phyloP scores from a whole-genome alignment of 202 grass and related monocot species.

The Thinopyrum obtusiflorum region DNA sequence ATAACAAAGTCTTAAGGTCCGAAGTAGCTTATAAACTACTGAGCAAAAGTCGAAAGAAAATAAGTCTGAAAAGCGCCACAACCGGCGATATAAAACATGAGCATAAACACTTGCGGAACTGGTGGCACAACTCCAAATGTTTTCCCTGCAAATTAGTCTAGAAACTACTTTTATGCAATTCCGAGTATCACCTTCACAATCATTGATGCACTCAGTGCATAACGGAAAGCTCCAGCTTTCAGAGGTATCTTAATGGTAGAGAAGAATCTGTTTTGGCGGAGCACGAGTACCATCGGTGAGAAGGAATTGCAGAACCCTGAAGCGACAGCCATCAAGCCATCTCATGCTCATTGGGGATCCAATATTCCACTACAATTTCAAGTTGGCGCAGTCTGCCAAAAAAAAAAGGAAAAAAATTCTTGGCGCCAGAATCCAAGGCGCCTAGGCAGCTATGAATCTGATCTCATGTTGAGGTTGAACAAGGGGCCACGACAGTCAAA shows the following conservation, averaged over 20 bases:
- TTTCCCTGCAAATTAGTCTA: background rate
- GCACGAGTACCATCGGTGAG: no score
- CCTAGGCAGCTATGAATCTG: background rate
- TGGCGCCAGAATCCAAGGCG: background rate
- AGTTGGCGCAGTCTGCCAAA: background rate
- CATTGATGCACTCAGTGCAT: background rate
- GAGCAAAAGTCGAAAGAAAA: no score
- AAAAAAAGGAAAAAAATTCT: no score
- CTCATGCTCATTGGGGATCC: background rate
- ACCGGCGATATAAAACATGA: background rate
- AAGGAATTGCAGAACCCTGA: no score
- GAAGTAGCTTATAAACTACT: no score
- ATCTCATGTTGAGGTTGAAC: background rate
- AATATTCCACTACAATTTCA: background rate
- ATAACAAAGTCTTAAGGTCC: no score
- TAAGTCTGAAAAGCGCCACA: no score
- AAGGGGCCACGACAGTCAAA: background rate
- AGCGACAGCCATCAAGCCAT: background rate
- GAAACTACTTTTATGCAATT: background rate
- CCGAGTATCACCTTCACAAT: background rate
- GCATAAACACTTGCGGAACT: background rate
- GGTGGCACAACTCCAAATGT: background rate
- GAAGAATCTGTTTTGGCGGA: no score
- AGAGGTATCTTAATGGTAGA: no score
- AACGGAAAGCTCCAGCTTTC: no score